phyloP scores from a whole-genome alignment of 495 filamentous ascomycete species.

The Xylaria nigripes region DNA sequence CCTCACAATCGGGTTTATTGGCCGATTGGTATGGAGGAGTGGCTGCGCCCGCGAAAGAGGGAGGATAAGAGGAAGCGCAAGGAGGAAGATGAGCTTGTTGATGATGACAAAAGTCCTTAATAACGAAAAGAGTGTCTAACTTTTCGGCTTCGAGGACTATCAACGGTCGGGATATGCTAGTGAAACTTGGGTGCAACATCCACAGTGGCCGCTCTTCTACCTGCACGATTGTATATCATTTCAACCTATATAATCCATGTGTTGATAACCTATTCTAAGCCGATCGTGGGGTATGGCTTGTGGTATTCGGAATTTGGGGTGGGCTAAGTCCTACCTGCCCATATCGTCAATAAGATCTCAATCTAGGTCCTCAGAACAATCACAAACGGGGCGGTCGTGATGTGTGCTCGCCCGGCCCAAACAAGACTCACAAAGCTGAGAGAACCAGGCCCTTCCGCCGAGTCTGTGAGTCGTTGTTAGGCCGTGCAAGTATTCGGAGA shows the following conservation, averaged over 20 bases:
- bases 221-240: background rate
- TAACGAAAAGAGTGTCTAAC: background rate
- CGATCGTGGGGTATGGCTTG: too few species aligned
- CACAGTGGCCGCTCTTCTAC: background rate
- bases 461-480: background rate
- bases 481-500: background rate
- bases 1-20: slow-evolving; percentile 83
- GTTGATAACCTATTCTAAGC: too few species aligned
- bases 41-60: slow-evolving; percentile 73
- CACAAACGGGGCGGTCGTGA: too few species aligned
- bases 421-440: background rate
- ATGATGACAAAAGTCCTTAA: slow-evolving; percentile 4
- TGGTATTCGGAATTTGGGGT: too few species aligned
- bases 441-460: background rate
- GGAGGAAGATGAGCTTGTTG: slow-evolving; percentile 10
- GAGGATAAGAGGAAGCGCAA: slow-evolving; percentile 52
- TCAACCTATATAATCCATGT: background rate
- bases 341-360: too few species aligned
- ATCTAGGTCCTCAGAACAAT: too few species aligned
- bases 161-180: background rate
- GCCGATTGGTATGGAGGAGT: slow-evolving; percentile 83
- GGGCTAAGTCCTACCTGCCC: too few species aligned
- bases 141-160: background rate
- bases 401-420: too few species aligned
- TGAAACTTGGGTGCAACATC: background rate